Conservation (phyloP, 805 yeast genomes). For the Candida sakaeoensis region DNA sequence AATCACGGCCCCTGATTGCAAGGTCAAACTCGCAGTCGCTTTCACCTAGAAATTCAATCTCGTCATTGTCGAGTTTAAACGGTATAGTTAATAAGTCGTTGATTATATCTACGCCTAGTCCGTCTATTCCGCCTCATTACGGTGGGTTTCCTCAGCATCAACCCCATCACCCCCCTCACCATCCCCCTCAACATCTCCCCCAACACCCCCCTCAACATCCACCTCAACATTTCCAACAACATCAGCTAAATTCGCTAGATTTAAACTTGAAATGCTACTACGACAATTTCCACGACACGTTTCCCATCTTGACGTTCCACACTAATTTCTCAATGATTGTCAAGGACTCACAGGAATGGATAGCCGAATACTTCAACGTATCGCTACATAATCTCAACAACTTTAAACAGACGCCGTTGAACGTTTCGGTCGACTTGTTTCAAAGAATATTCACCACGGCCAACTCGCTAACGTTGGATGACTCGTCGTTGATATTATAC, state of each 20-base stretch:
- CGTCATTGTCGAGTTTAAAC: constrained; percentile 27
- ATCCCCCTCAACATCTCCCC: no score
- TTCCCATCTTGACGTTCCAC: constrained; percentile 44
- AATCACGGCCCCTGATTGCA: constrained; percentile 4
- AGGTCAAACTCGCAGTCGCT: constrained; percentile 17
- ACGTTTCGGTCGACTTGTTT: constrained; percentile 32
- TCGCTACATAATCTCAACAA: constrained; percentile 38
- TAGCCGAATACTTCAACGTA: constrained; percentile 40
- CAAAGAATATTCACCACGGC: constrained; percentile 23
- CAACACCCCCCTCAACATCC: no score
- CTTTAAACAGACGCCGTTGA: constrained; percentile 29
- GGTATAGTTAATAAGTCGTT: constrained; percentile 23
- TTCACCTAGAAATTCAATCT: constrained; percentile 32
- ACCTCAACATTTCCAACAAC: constrained; percentile 6
- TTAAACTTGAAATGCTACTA: constrained; percentile 40
- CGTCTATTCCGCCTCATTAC: constrained; percentile 1
- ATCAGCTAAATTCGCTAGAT: constrained; percentile 23
- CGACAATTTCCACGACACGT: constrained; percentile 37
- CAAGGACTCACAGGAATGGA: constrained; percentile 19
- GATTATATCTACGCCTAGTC: constrained; percentile 7
- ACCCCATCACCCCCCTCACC: no score
- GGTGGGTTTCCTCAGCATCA: no score
- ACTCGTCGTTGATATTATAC: constrained; percentile 23
- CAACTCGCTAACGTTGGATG: constrained; percentile 14
- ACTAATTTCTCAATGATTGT: constrained; percentile 21